Base-by-base conservation (phyloP, 768 basidiomycete species). In the Boletellus ananas region DNA sequence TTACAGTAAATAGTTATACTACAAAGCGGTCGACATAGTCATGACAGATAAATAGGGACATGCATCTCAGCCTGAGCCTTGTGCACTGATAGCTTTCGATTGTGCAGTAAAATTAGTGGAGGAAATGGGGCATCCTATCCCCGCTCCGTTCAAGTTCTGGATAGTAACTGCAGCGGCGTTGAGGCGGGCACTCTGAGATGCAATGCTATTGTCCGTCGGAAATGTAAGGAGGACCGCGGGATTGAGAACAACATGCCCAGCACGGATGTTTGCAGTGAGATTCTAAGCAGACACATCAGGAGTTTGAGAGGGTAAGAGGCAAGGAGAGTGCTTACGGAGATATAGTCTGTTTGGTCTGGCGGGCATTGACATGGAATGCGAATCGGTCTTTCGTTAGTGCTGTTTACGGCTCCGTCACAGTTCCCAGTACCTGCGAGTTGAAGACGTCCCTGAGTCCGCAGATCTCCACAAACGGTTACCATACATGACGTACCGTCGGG, bases 81-180 rank as follows among this genome's bases (percentile, higher is more conserved):
- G 36, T 7, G 50, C 53, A 43, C 47, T 53, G 27, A 64, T 59
- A 8, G 45, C 56, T 47, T 65, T 56, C 9, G 55, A 54, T 23
- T 65, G 68, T n/a, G 72, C 81, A n/a, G 67, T 59, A 56, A 85
- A 79, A 4, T 79, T 87, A 0, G 85, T 84, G 6, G 83, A 73
- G 0, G 76, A 74, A 12, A 79, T 76, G 3, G 85, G 85, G 62
- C 84, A 87, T 11, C 85, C 87, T 6, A 72, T 68, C 18, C 87
- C 87, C 1, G 80, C 71, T 1, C 85, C 88, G 37, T 75, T 71
- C 45, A 89, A 64, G 61, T 89, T 90, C 68, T 89, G 88, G 34
- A 88, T 69, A 2, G 87, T 84, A 34, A 85, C 75, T 8, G 81
- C 60, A 13, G 80, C 75, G 21, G 84, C 75, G 44, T 79, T 68